Evolutionary conservation across 108 stramenopile genomes (phyloP).

Genomic region (Cyclotella sp.): DNA sequence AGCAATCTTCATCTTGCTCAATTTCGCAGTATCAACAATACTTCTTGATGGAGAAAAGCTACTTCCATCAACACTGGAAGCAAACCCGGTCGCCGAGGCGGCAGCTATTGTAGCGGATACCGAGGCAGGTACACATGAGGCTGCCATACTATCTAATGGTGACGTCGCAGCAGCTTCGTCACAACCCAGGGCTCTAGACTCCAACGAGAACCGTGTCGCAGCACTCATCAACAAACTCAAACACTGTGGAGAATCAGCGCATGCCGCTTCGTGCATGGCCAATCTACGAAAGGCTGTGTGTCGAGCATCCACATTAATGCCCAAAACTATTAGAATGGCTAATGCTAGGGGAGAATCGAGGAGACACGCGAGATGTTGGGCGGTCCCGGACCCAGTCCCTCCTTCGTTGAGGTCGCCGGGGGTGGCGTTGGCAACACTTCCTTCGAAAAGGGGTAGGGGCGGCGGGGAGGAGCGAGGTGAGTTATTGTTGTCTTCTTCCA

Average conservation of each 20-base stretch:
- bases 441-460: slow-evolving; percentile 75
- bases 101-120: background rate
- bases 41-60: background rate
- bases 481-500: background rate
- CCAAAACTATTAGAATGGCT: slow-evolving; percentile 77
- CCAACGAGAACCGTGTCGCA: slow-evolving; percentile 48
- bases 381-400: slow-evolving; percentile 66
- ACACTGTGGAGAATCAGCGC: slow-evolving; percentile 77
- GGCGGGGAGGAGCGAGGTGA: background rate
- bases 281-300: slow-evolving; percentile 87
- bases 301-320: slow-evolving; percentile 69
- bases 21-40: slow-evolving; percentile 18
- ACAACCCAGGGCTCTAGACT: slow-evolving; percentile 1
- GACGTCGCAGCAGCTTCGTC: slow-evolving; percentile 9
- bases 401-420: slow-evolving; percentile 58
- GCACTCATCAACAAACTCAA: slow-evolving; percentile 75
- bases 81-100: slow-evolving; percentile 1
- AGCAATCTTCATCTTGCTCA: slow-evolving; percentile 39
- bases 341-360: slow-evolving; percentile 78
- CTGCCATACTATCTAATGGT: background rate
- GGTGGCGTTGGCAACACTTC: slow-evolving; percentile 77
- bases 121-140: background rate
- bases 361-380: slow-evolving; percentile 84
- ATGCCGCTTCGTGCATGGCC: slow-evolving; percentile 85
- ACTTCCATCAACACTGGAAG: background rate